These are phyloP conservation scores for Musa schizocarpa DNA, from an alignment of 176 grass and related monocot genomes.

Conservation along the genomic window DNA sequence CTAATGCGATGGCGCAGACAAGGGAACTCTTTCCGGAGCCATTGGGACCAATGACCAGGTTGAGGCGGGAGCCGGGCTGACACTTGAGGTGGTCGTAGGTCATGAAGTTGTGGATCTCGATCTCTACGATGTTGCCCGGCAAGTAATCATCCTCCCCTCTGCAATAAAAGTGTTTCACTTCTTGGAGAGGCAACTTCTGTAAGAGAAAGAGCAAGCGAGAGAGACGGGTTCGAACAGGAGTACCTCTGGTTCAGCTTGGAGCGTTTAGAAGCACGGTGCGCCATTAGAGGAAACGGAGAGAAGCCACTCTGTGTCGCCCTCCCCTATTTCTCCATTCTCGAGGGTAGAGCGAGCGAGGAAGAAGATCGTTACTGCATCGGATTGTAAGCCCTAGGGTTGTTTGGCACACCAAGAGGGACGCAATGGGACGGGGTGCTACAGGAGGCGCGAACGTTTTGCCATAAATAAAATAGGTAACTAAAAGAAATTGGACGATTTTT, in stretches of 20 bases:
- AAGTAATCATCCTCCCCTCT: conserved; percentile 84
- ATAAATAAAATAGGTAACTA: too few relatives aligned
- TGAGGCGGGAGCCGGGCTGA: conserved; percentile 69
- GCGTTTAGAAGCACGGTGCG: background rate
- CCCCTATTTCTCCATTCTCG: background rate
- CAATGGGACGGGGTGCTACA: background rate
- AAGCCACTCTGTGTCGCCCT: background rate
- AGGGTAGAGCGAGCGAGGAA: background rate
- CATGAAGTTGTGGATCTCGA: conserved; percentile 90
- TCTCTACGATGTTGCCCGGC: conserved; percentile 83
- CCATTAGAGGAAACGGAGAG: background rate
- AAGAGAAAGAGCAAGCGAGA: background rate
- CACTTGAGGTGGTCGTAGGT: conserved; percentile 73
- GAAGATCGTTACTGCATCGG: background rate
- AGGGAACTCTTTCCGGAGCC: conserved; percentile 92
- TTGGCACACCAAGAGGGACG: background rate
- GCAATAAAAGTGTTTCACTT: background rate
- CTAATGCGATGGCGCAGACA: conserved; percentile 81
- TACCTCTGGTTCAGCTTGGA: background rate
- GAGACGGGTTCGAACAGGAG: background rate
- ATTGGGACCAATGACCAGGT: conserved; percentile 80
- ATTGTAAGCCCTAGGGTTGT: background rate
- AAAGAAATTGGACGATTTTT: too few relatives aligned
- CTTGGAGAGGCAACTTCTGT: background rate
- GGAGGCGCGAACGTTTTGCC: too few relatives aligned